Percentiles rank a stretch among this genome's conserved stretches.
Evolutionary conservation across 768 basidiomycete genomes (phyloP).

Genomic region (Leucocoprinus sp.): DNA sequence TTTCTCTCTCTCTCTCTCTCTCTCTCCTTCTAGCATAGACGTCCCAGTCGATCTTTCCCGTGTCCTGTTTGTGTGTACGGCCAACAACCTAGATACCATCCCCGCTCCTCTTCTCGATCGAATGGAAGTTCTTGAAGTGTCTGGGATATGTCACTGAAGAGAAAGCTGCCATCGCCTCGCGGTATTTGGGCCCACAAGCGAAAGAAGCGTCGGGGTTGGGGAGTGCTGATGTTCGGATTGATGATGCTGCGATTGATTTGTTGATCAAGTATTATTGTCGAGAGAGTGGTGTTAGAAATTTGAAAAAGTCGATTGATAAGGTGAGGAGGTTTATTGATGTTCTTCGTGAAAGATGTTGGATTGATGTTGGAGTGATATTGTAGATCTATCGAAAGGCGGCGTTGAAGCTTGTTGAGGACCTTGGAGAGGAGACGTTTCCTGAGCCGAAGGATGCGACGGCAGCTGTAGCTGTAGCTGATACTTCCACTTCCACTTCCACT

Average conservation of each 20-base stretch:
- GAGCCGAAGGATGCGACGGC: constrained; percentile 38
- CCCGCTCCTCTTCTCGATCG: constrained; percentile 90
- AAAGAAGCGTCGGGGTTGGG: constrained; percentile 85
- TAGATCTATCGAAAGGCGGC: constrained; percentile 98
- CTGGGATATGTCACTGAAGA: constrained; percentile 92
- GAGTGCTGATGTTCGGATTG: constrained; percentile 73
- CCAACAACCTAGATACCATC: constrained; percentile 89
- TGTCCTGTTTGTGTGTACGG: constrained; percentile 97
- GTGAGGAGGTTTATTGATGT: constrained; percentile 31
- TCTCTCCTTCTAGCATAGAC: constrained; percentile 91
- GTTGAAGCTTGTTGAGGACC: constrained; percentile 80
- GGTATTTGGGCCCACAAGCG: constrained; percentile 88
- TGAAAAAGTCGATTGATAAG: constrained; percentile 99
- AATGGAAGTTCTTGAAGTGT: constrained; percentile 95
- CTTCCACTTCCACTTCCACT: too few relatives aligned
- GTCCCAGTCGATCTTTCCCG: constrained; percentile 94
- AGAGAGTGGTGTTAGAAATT: constrained; percentile 91
- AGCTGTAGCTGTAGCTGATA: constrained; percentile 12
- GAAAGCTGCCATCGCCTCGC: constrained; percentile 79
- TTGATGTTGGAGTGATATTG: not conserved
- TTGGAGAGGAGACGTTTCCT: constrained; percentile 81
- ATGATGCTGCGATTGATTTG: constrained; percentile 68
- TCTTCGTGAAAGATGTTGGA: not conserved
- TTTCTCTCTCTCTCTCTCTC: constrained; percentile 3
- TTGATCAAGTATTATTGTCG: constrained; percentile 97